Percentiles rank a stretch among this genome's conserved stretches.
phyloP scores from a whole-genome alignment of 768 basidiomycete species.

The Russula vinacea region DNA sequence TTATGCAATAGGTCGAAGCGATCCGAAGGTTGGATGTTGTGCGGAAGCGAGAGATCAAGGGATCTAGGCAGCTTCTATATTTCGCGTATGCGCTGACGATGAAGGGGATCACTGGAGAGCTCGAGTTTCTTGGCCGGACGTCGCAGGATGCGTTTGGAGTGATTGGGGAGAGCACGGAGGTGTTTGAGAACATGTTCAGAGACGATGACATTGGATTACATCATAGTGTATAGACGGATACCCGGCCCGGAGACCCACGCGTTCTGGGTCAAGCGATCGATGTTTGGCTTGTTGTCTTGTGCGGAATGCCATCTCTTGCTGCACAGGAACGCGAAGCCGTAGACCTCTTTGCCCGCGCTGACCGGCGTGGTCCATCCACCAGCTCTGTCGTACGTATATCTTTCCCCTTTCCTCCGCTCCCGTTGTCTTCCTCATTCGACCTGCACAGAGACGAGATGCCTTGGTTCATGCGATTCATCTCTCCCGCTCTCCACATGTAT shows the following conservation, averaged over 20 bases:
- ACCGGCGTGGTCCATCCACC: constrained; percentile 40
- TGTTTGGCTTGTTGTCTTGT: not conserved
- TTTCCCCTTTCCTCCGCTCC: not conserved
- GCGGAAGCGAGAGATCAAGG: constrained; percentile 74
- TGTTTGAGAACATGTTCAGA: constrained; percentile 77
- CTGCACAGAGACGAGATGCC: constrained; percentile 48
- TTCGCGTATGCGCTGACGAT: constrained; percentile 93
- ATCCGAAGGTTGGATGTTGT: constrained; percentile 86
- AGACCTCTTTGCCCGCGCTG: constrained; percentile 47
- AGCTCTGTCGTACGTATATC: constrained; percentile 40
- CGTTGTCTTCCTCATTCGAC: not conserved
- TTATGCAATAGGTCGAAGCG: constrained; percentile 59
- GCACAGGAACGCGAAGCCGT: constrained; percentile 42
- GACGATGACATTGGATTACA: constrained; percentile 19
- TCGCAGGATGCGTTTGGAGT: constrained; percentile 92
- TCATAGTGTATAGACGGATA: not conserved
- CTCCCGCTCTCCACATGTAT: constrained; percentile 46
- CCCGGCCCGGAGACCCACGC: not conserved
- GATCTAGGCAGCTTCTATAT: constrained; percentile 82
- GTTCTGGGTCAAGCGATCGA: not conserved
- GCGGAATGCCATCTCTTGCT: constrained; percentile 19
- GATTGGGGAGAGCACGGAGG: constrained; percentile 75
- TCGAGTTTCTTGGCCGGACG: constrained; percentile 75
- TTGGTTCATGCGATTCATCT: constrained; percentile 54
- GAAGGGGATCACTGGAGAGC: constrained; percentile 88